Base-by-base conservation (phyloP, 345 rosid genomes). In the Aurinia saxatilis region DNA sequence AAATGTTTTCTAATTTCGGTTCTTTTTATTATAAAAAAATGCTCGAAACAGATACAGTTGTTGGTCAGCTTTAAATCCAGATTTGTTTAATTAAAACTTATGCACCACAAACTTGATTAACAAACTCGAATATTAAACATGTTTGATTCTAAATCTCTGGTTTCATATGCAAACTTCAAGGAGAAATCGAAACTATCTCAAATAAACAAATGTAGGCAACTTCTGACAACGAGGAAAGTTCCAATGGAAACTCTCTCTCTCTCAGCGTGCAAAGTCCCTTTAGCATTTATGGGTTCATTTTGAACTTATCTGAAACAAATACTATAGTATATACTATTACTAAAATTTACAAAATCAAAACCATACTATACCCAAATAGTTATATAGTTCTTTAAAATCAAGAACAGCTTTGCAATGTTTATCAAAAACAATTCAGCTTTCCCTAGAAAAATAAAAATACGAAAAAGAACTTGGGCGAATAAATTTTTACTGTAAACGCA, bases 181-280 rank as follows among this genome's bases (percentile, higher is more conserved):
- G 27, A 57, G 47, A 51, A 41, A 19, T 27, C 1, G 50, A 52
- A 13, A 55, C 33, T 30, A 29, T 49, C 7, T 14, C 2, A 40
- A 16, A 38, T 56, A 63, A 55, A 63, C 45, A 42, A 19, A 42
- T 50, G 49, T 17, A 47, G 45, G 45, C 65, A 49, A 38, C 68
- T 57, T 71, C 70, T 64, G 75, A 71, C 75, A 71, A 49, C 30
- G 35, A 71, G 70, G 74, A 71, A 65, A 65, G 71, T 50, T 71
- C 61, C 70, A 57, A 42, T 71, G 75, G 37, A 12, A n/a, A 17
- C 34, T 6, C 27, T 44, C 31, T 63, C 35, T 11, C 16, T 65
- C n/a, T 21, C 4, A 21, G 66, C 71, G 61, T 71, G 75, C 60
- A 69, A 17, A 8, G 7, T 7, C 27, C 8, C 23, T 63, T 71